Base-by-base conservation (phyloP, 495 filamentous ascomycete species). In the Penicillium lividum region DNA sequence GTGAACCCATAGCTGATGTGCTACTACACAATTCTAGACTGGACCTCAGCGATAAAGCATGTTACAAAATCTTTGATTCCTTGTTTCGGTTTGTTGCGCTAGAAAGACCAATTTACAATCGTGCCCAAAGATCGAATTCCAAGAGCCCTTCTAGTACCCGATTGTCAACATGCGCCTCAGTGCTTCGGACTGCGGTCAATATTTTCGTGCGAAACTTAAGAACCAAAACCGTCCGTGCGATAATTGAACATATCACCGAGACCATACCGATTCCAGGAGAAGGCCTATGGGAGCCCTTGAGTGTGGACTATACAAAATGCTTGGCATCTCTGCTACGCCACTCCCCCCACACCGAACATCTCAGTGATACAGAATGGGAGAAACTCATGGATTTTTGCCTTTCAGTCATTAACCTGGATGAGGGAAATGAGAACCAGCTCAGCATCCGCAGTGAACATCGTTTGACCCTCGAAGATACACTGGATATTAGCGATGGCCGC, bases 201-300 rank as follows among this genome's bases (percentile, higher is more conserved):
- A 78, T 85, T 46, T 88, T 88, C 22, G 76, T 89, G 45, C 71
- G 74, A 52, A 88, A 84, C 56, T 65, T 98, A 58, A 88, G 85
- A 68, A 73, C 75, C 46, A 95, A 91, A 67, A 91, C 92, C 3
- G 82, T 93, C 29, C 85, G 86, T 59, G 83, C 90, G 4, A 70
- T 97, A 28, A 77, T 92, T 57, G 87, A 91, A 47, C 92, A 96
- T 69, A 87, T 98, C 56, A 85, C 82, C 18, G 85, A 97, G 60
- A 86, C 83, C 40, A 76, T 98, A 40, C 83, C 83, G 11, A 76
- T 78, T 4, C 72, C 83, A 3, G 68, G 65, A 47, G 83, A 86
- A 36, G 84, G 82, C 18, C 81, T 83, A 11, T 86, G 89, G 65
- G 82, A 87, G 53, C 89, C 90, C n/a, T 75, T 98, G 3, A 75